Evolutionary conservation across 2,329 filamentous ascomycete genomes (phyloP), one percentile per base, ranked within the genome.

Genomic region (Ophiobolus disseminans): DNA sequence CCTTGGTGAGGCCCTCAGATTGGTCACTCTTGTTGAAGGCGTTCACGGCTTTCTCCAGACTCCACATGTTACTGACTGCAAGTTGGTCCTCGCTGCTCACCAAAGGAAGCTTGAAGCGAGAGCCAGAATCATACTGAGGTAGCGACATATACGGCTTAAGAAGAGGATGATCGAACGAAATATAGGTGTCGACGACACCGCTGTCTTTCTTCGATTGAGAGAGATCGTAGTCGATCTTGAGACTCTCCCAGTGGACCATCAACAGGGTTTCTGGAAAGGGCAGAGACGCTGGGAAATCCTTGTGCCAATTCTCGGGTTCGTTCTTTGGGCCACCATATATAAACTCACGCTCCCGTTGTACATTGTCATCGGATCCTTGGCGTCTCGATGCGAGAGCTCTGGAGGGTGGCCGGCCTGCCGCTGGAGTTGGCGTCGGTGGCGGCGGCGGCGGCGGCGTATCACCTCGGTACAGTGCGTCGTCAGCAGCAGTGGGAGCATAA

Each of bases 161-260:
- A 5, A 21, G 22, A 22, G 49, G 44, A n/a, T 57, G 36, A 4
- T 58, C 37, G 11, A 63, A 62, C 5, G 55, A 48, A 13, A 68
- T 48, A 25, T 55, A 55, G 5, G 62, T 62, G 17, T 47, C 54
- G 1, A 57, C 45, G 3, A 36, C 39, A 2, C 43, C 45, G 3
- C 53, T 37, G n/a, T 55, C 46, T 8, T 60, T n/a, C n/a, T n/a
- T 56, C 2, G 50, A 55, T 25, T 58, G 45, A 1, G 31, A 38
- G 19, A 70, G 53, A 45, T 70, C 63, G 37, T 51, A 62, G 19
- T 64, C 40, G 11, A 68, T 68, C 35, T 58, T 65, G 28, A 63
- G 42, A 46, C 61, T 68, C 26, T 72, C 69, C 61, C 59, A 65
- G 30, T 60, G 50, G 14, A 63, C 61, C 58, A 69, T 60, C 30